Conservation (phyloP, 1,139 yeast genomes). For the Geotrichum cucujoidarum region DNA sequence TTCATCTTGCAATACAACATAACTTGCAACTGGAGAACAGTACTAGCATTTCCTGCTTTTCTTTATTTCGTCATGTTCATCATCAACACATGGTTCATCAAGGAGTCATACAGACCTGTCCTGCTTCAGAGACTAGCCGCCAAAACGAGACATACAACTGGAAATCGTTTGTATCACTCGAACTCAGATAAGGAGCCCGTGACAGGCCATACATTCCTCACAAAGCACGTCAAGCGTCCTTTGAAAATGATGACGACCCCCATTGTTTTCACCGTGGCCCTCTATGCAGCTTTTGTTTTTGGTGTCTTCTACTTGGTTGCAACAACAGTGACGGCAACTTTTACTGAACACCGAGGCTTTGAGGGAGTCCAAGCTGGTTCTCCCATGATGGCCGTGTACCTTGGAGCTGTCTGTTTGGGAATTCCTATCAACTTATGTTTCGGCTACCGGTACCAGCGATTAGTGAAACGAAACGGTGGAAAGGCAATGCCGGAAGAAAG, state of each 20-base stretch:
- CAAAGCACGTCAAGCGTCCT: constrained; percentile 42
- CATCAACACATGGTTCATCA: constrained; percentile 44
- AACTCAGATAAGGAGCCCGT: constrained; percentile 44
- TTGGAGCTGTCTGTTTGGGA: constrained; percentile 51
- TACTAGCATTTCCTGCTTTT: constrained; percentile 59
- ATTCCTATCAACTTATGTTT: constrained; percentile 41
- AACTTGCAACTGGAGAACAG: constrained; percentile 52
- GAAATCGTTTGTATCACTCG: constrained; percentile 46
- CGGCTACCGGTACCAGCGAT: constrained; percentile 35
- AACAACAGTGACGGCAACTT: constrained; percentile 39
- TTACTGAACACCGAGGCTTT: constrained; percentile 38
- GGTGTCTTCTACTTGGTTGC: constrained; percentile 44
- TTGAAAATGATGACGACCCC: constrained; percentile 45
- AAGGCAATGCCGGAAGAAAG: constrained; percentile 56
- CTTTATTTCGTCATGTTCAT: constrained; percentile 56
- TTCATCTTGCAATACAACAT: constrained; percentile 44
- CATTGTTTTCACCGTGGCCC: constrained; percentile 41
- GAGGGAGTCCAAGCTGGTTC: constrained; percentile 45
- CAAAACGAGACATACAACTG: constrained; percentile 53
- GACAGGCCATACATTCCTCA: constrained; percentile 38
- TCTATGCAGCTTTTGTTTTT: constrained; percentile 45
- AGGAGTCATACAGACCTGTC: constrained; percentile 74
- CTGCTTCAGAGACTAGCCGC: constrained; percentile 55
- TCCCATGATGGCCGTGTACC: constrained; percentile 53
- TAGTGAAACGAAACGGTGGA: constrained; percentile 39